These are phyloP conservation scores for Peniophora sp. DNA, from an alignment of 1,284 basidiomycete genomes.

Conservation along the genomic window DNA sequence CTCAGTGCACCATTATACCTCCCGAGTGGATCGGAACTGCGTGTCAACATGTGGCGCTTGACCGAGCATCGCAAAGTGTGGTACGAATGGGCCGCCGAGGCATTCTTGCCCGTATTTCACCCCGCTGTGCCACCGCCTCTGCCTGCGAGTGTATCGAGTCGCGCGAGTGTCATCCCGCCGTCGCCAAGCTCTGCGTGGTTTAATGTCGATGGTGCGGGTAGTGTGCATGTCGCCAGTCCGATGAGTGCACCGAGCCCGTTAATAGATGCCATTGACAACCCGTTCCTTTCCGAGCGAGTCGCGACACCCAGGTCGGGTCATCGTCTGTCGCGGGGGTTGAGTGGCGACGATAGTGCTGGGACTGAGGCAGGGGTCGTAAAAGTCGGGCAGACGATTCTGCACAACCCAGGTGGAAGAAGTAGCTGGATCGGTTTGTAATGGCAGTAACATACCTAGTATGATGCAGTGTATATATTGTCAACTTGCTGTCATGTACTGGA, in stretches of 20 bases:
- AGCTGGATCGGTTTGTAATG: slow-evolving; percentile 83
- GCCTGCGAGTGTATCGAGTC: slow-evolving; percentile 9
- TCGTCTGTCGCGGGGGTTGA: slow-evolving; percentile 13
- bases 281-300: slow-evolving; percentile 15
- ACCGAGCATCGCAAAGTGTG: slow-evolving; percentile 86
- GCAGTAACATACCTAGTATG: too few species aligned
- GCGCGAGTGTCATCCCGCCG: slow-evolving; percentile 5
- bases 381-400: slow-evolving; percentile 87
- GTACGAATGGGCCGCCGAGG: slow-evolving; percentile 98
- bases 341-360: too few species aligned
- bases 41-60: slow-evolving; percentile 91
- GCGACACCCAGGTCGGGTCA: slow-evolving; percentile 13
- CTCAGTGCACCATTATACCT: slow-evolving; percentile 89
- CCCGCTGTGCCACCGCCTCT: slow-evolving; percentile 3
- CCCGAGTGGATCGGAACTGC: slow-evolving; percentile 85
- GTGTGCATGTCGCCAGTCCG: slow-evolving; percentile 28
- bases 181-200: slow-evolving; percentile 11
- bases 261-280: slow-evolving; percentile 48
- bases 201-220: slow-evolving; percentile 13
- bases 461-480: too few species aligned
- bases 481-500: too few species aligned
- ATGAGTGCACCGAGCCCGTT: slow-evolving; percentile 50
- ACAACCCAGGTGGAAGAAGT: slow-evolving; percentile 84
- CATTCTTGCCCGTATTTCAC: slow-evolving; percentile 63
- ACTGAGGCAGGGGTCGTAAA: slow-evolving; percentile 51